Base-by-base conservation (phyloP, 495 filamentous ascomycete genomes). In the Aspergillus carlsbadensis region DNA sequence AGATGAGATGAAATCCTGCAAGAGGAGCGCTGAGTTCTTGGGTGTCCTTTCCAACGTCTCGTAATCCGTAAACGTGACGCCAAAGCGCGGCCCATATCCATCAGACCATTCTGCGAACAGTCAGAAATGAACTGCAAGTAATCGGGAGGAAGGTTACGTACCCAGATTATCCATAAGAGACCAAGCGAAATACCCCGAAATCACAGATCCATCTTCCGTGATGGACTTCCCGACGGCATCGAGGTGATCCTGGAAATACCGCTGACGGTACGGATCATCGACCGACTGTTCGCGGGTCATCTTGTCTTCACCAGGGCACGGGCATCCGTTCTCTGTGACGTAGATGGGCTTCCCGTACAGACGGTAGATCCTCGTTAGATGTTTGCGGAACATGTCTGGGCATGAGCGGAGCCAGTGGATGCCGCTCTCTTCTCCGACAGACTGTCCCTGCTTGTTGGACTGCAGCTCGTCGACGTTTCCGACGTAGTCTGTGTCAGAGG, bases 321-420 rank as follows among this genome's bases (percentile, higher is more conserved):
- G 74, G 48, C 81, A 89, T 24, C 87, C 86, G 69, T 87, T 89
- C 76, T 89, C 88, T 6, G 87, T 91, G 52, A 88, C 80, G 71
- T 85, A 87, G 68, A 90, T 79, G 20, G 87, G 86, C 61, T 82
- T 64, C 36, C 74, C 76, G 70, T 89, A 90, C n/a, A 86, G 78
- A 60, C 85, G 81, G 68, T 79, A 84, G 41, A 91, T 76, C 83
- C 87, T 87, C 58, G 80, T 82, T 60, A 90, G 71, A 52, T 89
- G 74, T 61, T 87, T 82, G 43, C 85, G 75, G 78, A 89, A 91
- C 3, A 85, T 85, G 47, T 76, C 15, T 18, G 64, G 75, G 6
- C 84, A 78, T 59, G 84, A 76, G 6, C 84, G 80, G 41, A 89
- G 77, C 86, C 86, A 90, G 69, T 81, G 76, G 2, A 80, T 84